Conservation (phyloP, 768 basidiomycete genomes). For the Psilocybe subaeruginosa region DNA sequence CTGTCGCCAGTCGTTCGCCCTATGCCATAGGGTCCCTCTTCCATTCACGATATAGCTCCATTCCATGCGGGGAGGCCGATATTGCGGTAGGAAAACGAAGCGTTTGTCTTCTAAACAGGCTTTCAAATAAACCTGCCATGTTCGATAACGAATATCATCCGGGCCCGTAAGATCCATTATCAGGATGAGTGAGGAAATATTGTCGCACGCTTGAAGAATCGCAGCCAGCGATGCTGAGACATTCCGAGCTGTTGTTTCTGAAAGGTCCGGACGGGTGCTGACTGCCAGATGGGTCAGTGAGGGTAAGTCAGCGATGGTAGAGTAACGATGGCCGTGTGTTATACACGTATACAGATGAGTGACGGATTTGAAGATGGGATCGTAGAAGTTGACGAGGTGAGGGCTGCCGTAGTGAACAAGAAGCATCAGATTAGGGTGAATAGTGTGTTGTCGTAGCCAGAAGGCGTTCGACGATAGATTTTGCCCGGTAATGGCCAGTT, state of each 20-base stretch:
- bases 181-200: slow-evolving; percentile 22
- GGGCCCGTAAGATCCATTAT: slow-evolving; percentile 12
- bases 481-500: slow-evolving; percentile 35
- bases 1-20: slow-evolving; percentile 18
- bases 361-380: slow-evolving; percentile 34
- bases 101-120: slow-evolving; percentile 21
- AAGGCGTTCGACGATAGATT: slow-evolving; percentile 36
- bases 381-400: slow-evolving; percentile 34
- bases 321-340: slow-evolving; percentile 30
- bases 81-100: slow-evolving; percentile 26
- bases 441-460: slow-evolving; percentile 35
- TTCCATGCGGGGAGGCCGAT: slow-evolving; percentile 22
- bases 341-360: slow-evolving; percentile 38
- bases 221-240: slow-evolving; percentile 17
- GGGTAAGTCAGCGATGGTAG: slow-evolving; percentile 34
- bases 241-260: slow-evolving; percentile 17
- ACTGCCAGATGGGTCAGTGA: slow-evolving; percentile 37
- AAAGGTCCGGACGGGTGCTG: slow-evolving; percentile 28
- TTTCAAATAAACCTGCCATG: slow-evolving; percentile 19
- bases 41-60: slow-evolving; percentile 24
- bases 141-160: slow-evolving; percentile 2
- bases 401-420: slow-evolving; percentile 37
- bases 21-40: slow-evolving; percentile 20
- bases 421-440: slow-evolving; percentile 31
- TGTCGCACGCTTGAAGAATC: slow-evolving; percentile 20